These are phyloP conservation scores for Trichophaea hybrida DNA, from an alignment of 2,329 filamentous ascomycete species.

Conservation along the genomic window DNA sequence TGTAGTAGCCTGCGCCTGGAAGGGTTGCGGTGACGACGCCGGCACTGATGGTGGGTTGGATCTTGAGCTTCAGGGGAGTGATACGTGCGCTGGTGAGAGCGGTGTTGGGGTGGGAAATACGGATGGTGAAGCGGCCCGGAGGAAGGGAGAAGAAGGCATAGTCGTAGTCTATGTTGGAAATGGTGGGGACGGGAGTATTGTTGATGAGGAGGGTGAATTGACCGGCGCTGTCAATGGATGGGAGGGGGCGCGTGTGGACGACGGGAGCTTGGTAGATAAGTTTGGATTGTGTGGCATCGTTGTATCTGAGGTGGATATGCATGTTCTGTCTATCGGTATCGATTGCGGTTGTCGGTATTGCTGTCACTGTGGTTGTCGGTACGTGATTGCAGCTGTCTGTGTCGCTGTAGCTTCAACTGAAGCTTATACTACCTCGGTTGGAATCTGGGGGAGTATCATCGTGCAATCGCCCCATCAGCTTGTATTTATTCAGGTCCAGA, in stretches of 20 bases:
- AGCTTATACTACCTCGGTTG: no score
- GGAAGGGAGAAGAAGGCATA: conserved; percentile 7
- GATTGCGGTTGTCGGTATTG: background rate
- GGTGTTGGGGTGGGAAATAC: background rate
- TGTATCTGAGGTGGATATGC: background rate
- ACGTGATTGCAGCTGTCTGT: background rate
- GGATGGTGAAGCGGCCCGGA: background rate
- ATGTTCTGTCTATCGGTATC: background rate
- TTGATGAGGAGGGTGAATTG: background rate
- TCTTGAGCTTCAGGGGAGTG: conserved; percentile 5
- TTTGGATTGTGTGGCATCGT: background rate
- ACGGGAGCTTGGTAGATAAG: background rate
- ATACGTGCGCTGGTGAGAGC: background rate
- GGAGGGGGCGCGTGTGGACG: background rate
- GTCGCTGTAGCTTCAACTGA: background rate
- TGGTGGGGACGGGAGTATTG: background rate
- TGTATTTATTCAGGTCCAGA: no score
- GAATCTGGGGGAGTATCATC: no score
- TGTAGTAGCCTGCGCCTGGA: conserved; percentile 8
- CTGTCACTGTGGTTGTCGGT: background rate
- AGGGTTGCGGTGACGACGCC: conserved; percentile 5
- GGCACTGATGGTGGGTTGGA: background rate
- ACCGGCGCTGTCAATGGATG: conserved; percentile 3
- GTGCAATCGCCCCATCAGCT: no score
- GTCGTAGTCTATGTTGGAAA: conserved; percentile 6